Conservation (phyloP, 148 eudicot species). For the Persicaria tinctoria region DNA sequence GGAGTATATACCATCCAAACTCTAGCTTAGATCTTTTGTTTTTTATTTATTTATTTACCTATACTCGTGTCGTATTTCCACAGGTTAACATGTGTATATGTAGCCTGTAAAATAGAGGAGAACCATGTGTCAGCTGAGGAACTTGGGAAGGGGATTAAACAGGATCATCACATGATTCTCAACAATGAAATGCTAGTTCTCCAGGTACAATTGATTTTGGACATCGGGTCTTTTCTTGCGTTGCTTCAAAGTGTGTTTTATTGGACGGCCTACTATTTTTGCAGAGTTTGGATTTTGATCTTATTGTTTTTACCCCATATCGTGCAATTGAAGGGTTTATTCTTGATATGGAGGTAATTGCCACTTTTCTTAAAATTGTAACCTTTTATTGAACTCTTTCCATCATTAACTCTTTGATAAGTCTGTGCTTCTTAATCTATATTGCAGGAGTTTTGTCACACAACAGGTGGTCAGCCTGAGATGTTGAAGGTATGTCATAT, state of each 20-base stretch:
- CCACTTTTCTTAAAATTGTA: not conserved
- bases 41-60: not conserved
- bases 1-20: not conserved
- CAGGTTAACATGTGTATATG: conserved; percentile 95
- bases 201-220: conserved; percentile 49
- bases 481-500: conserved; percentile 45
- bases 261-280: conserved; percentile 15
- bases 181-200: conserved; percentile 94
- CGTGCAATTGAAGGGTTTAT: conserved; percentile 84
- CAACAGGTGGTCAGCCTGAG: conserved; percentile 45
- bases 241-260: conserved; percentile 10
- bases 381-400: not conserved
- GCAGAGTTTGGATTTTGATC: conserved; percentile 97
- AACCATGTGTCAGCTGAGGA: conserved; percentile 98
- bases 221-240: conserved; percentile 6
- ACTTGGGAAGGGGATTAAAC: conserved; percentile 87
- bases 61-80: not conserved
- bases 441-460: conserved; percentile 61
- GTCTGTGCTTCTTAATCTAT: not conserved
- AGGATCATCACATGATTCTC: conserved; percentile 81
- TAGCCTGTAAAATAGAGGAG: conserved; percentile 98
- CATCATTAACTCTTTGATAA: not conserved
- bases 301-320: conserved; percentile 89
- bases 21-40: not conserved
- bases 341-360: conserved; percentile 70